phyloP scores from a whole-genome alignment of 2,329 filamentous ascomycete species.

The Ophiostoma himal-ulmi region DNA sequence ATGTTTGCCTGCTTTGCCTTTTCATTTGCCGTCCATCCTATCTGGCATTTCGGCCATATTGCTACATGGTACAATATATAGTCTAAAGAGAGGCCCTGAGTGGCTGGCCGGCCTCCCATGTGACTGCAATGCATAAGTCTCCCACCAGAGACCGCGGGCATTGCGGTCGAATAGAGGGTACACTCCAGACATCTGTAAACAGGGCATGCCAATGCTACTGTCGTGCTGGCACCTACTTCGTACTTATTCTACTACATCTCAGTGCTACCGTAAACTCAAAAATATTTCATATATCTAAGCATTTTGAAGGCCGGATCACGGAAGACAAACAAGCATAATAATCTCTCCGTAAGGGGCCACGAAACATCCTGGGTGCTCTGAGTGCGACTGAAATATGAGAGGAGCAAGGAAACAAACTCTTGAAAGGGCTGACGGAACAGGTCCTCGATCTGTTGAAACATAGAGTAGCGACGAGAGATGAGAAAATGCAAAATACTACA shows the following conservation, averaged over 20 bases:
- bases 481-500: neutral
- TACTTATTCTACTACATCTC: neutral
- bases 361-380: neutral
- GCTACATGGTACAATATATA: no score
- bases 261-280: neutral
- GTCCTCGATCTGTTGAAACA: neutral
- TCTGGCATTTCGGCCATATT: no score
- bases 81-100: neutral
- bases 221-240: neutral
- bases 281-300: no score
- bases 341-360: neutral
- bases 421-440: no score
- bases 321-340: neutral
- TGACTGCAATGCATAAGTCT: neutral
- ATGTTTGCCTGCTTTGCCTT: neutral
- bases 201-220: neutral
- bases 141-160: neutral
- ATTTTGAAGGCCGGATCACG: neutral
- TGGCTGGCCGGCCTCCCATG: neutral
- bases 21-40: neutral
- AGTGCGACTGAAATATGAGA: neutral
- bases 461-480: neutral
- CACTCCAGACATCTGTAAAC: neutral
- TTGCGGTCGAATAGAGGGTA: constrained; percentile 1
- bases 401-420: no score